Percentiles rank a stretch among this genome's conserved stretches.
Evolutionary conservation across 345 rosid species (phyloP).

Genomic region (Orychophragmus violaceus): DNA sequence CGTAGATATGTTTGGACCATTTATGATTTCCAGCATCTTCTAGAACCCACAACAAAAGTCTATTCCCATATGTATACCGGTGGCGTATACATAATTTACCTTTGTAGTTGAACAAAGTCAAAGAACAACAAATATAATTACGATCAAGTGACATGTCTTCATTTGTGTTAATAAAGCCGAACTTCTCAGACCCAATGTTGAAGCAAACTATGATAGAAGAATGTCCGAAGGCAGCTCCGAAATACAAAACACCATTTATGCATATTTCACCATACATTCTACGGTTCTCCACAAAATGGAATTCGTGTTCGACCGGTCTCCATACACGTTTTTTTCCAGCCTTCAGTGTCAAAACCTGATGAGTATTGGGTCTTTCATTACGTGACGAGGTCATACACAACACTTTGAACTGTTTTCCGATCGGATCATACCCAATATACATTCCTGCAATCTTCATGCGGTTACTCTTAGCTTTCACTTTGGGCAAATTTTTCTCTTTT

Average conservation of each 20-base stretch:
- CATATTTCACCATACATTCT: neutral
- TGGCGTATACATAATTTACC: no score
- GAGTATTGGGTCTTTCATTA: neutral
- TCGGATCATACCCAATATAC: no score
- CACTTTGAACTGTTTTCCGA: no score
- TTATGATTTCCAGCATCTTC: neutral
- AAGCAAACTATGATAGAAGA: neutral
- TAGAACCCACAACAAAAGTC: neutral
- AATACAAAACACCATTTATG: conserved; percentile 1
- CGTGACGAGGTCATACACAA: neutral
- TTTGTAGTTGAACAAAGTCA: neutral
- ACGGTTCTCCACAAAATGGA: neutral
- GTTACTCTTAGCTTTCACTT: no score
- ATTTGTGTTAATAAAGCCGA: neutral
- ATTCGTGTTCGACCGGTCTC: neutral
- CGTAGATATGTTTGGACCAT: neutral
- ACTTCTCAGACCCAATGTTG: neutral
- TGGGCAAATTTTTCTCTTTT: no score
- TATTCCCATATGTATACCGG: neutral
- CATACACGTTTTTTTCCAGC: neutral
- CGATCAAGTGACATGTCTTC: neutral
- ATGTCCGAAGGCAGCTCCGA: neutral
- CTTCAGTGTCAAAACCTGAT: conserved; percentile 5
- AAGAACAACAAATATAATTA: neutral
- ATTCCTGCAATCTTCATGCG: no score